phyloP scores from a whole-genome alignment of 2,329 filamentous ascomycete genomes.

The Pseudogymnoascus sp. region DNA sequence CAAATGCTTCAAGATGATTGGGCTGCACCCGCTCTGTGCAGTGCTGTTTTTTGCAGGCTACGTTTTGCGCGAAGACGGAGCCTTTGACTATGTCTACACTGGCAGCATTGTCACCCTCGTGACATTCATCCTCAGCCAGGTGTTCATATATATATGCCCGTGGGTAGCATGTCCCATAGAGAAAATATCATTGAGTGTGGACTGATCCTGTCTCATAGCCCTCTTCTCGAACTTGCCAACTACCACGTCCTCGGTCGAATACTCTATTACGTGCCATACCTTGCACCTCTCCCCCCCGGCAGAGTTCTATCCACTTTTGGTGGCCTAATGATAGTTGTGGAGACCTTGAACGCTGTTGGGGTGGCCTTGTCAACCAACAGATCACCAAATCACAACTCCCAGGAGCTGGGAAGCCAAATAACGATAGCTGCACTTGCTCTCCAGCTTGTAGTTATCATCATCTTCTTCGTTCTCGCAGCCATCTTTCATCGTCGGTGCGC shows the following conservation, averaged over 20 bases:
- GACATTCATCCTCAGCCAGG: conserved; percentile 34
- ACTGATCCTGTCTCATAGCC: conserved; percentile 30
- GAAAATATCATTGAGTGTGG: background rate
- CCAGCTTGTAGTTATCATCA: conserved; percentile 42
- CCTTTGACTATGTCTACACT: conserved; percentile 38
- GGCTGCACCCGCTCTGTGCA: conserved; percentile 44
- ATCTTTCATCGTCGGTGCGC: conserved; percentile 39
- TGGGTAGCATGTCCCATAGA: conserved; percentile 21
- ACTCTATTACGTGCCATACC: conserved; percentile 51
- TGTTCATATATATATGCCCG: conserved; percentile 13
- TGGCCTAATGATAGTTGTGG: conserved; percentile 38
- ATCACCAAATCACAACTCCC: conserved; percentile 29
- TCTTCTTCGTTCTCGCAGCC: conserved; percentile 40
- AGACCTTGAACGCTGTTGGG: conserved; percentile 38
- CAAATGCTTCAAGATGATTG: conserved; percentile 44
- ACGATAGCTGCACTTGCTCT: conserved; percentile 42
- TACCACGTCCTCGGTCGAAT: conserved; percentile 52
- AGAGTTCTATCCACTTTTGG: conserved; percentile 38
- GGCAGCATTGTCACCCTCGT: conserved; percentile 25
- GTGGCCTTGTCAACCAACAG: conserved; percentile 39
- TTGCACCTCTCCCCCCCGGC: conserved; percentile 40
- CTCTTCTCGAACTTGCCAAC: conserved; percentile 50
- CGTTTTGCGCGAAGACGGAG: conserved; percentile 41
- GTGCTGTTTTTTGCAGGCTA: conserved; percentile 49
- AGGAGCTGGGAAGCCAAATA: conserved; percentile 35